Conservation (phyloP, 2,329 filamentous ascomycete species). For the Pseudogymnoascus sp. region DNA sequence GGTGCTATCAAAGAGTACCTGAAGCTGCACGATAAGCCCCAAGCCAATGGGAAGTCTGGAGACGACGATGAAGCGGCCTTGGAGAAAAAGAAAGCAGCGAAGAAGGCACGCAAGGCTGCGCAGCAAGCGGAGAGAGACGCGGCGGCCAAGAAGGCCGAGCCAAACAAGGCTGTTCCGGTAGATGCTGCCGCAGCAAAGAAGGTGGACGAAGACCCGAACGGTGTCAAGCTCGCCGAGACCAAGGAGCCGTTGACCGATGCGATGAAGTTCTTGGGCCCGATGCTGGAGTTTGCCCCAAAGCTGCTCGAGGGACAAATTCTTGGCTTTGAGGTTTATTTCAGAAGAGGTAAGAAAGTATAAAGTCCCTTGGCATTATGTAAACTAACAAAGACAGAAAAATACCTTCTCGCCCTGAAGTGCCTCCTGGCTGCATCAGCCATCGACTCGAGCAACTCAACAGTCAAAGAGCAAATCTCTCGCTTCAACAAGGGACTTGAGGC, state of each 20-base stretch:
- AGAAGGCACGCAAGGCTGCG: slow-evolving; percentile 82
- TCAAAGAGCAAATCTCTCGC: slow-evolving; percentile 68
- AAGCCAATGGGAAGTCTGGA: slow-evolving; percentile 55
- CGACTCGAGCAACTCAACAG: slow-evolving; percentile 60
- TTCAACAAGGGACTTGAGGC: slow-evolving; percentile 59
- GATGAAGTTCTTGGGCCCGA: slow-evolving; percentile 74
- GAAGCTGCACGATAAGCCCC: slow-evolving; percentile 68
- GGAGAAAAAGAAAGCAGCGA: slow-evolving; percentile 79
- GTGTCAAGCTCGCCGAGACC: slow-evolving; percentile 72
- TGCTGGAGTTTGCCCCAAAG: slow-evolving; percentile 77
- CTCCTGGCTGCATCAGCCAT: slow-evolving; percentile 67
- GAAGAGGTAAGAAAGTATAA: slow-evolving; percentile 58
- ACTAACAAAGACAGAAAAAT: slow-evolving; percentile 60
- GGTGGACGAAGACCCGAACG: slow-evolving; percentile 83
- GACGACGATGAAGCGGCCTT: slow-evolving; percentile 48
- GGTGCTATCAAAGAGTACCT: slow-evolving; percentile 77
- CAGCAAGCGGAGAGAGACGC: slow-evolving; percentile 70
- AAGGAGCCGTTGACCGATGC: slow-evolving; percentile 78
- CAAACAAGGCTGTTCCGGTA: slow-evolving; percentile 62
- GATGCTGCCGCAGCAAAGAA: slow-evolving; percentile 67
- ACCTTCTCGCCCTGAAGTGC: slow-evolving; percentile 79
- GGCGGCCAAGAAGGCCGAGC: slow-evolving; percentile 75
- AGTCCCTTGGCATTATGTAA: slow-evolving; percentile 12
- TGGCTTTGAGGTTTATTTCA: slow-evolving; percentile 85
- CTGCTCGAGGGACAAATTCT: slow-evolving; percentile 75